phyloP scores from a whole-genome alignment of 352 stramenopile species.

The Phytophthora rubi region DNA sequence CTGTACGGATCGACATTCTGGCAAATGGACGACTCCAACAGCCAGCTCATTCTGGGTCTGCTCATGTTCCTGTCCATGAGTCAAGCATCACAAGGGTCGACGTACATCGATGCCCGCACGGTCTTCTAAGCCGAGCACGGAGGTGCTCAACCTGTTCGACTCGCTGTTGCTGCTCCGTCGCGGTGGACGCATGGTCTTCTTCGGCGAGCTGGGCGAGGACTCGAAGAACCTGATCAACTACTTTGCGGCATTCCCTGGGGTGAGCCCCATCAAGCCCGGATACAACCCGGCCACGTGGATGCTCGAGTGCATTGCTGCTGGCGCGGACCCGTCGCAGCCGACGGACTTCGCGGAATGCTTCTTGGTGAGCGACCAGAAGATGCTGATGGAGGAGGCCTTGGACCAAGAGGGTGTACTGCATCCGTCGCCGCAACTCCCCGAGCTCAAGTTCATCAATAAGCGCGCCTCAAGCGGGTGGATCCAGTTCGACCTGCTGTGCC shows the following conservation, averaged over 20 bases:
- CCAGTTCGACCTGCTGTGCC: neutral
- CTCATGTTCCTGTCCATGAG: constrained; percentile 90
- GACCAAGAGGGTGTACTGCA: constrained; percentile 51
- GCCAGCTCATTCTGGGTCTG: constrained; percentile 76
- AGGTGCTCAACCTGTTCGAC: constrained; percentile 38
- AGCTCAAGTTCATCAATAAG: constrained; percentile 55
- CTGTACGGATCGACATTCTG: constrained; percentile 76
- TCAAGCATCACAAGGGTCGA: constrained; percentile 77
- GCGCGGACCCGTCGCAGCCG: constrained; percentile 7
- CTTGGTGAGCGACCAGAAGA: constrained; percentile 41
- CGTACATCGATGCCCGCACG: constrained; percentile 70
- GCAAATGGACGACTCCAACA: constrained; percentile 62
- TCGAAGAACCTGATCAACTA: constrained; percentile 61
- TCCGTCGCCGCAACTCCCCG: constrained; percentile 40
- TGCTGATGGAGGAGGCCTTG: constrained; percentile 51
- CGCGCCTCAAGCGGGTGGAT: constrained; percentile 29
- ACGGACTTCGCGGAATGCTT: constrained; percentile 44
- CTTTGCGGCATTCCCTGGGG: constrained; percentile 64
- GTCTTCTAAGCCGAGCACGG: constrained; percentile 72
- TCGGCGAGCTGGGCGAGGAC: constrained; percentile 49
- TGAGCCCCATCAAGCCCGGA: constrained; percentile 46
- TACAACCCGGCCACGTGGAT: constrained; percentile 53
- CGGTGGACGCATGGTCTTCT: constrained; percentile 37
- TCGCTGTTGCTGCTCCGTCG: constrained; percentile 37
- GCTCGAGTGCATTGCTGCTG: constrained; percentile 33